Evolutionary conservation across 306 rosid species (phyloP).

Genomic region (Fragaria iinumae): DNA sequence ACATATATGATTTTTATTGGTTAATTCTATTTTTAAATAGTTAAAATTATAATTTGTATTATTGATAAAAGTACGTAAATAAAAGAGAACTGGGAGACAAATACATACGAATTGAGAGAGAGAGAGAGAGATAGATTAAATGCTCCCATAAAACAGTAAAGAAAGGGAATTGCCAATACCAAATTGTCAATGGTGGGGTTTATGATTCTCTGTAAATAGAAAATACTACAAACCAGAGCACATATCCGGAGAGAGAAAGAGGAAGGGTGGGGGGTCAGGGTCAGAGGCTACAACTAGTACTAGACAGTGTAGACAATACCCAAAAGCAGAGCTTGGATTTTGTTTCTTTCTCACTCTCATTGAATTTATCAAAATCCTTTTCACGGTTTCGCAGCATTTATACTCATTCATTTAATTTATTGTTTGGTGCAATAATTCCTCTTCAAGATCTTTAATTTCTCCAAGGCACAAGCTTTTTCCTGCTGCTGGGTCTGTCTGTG

Average conservation of each 20-base stretch:
- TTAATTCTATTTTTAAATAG: too few species aligned
- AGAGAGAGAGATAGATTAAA: not conserved
- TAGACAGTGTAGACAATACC: not conserved
- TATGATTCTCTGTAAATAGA: constrained; percentile 1
- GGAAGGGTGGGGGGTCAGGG: constrained; percentile 17
- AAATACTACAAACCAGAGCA: constrained; percentile 14
- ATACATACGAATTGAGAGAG: too few species aligned
- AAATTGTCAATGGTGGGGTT: constrained; percentile 29
- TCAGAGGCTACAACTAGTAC: constrained; percentile 7
- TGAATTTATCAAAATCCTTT: constrained; percentile 22
- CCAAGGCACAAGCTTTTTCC: constrained; percentile 16
- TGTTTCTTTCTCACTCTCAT: constrained; percentile 10
- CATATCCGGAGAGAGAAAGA: constrained; percentile 25
- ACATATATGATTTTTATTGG: too few species aligned
- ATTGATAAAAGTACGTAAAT: too few species aligned
- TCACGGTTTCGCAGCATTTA: constrained; percentile 25
- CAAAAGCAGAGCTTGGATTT: constrained; percentile 28
- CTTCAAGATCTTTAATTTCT: constrained; percentile 43
- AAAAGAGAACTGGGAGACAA: too few species aligned
- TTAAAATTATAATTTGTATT: too few species aligned
- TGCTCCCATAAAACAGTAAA: constrained; percentile 1
- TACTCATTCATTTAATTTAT: constrained; percentile 26
- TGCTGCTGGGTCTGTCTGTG: constrained; percentile 40
- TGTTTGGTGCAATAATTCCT: constrained; percentile 41
- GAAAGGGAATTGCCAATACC: not conserved